Evolutionary conservation across 1,284 basidiomycete species (phyloP), one percentile per base, ranked within the genome.

Genomic region (Athelia sp.): DNA sequence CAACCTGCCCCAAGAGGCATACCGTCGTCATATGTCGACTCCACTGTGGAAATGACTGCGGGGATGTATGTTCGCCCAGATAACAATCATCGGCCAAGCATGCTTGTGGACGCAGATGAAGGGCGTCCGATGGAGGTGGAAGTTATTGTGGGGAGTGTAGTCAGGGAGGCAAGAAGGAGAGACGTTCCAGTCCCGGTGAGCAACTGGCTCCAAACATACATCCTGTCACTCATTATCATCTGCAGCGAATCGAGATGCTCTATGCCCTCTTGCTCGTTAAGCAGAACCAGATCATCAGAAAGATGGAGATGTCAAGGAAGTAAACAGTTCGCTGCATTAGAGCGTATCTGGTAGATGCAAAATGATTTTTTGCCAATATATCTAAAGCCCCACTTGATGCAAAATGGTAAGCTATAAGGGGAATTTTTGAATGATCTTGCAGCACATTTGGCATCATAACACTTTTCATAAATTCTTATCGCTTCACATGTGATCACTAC

Each of bases 71-170:
- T 55, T 35, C 47, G 43, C 2, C 62, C 67, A 11, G 60, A 64
- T 13, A 65, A 60, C 50, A 58, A 50, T 23, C 69, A 72, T 22
- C 49, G 45, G 8, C 50, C 53, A 0, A 56, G 55, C 43, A 58
- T 54, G 48, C 44, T 56, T 3, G 42, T 58, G n/a, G 74, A 75
- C 53, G 54, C 69, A 15, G 66, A 72, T 48, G 56, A 60, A 4
- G 67, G 66, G 4, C 57, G 66, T 13, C 72, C 73, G 13, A 69
- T 75, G 55, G 73, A 75, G 53, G 63, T 75, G 2, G 73, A 75
- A 50, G 72, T 66, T 13, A 72, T 75, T 48, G 58, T 74, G 11
- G 73, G 73, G 2, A 71, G 70, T 22, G 64, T 73, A 15, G 58
- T 73, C n/a, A 57, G 62, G 43, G 54, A 61, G 45, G 71, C 65